A percentile compares a stretch with the other conserved stretches of the same genome.
These are phyloP conservation scores for Solanum hybrid DNA, from an alignment of 305 asterid genomes.

Conservation along the genomic window DNA sequence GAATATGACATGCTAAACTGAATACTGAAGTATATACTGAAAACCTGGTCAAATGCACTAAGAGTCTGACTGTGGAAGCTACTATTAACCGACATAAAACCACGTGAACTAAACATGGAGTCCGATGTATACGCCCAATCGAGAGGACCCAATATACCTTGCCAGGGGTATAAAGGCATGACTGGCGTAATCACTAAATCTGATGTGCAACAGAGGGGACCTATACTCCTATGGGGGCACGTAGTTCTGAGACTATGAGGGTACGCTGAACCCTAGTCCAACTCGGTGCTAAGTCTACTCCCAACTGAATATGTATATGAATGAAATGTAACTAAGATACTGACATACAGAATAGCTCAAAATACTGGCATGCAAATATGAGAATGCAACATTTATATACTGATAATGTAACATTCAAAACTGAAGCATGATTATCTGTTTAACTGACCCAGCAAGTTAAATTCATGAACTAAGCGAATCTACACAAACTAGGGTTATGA, in stretches of 20 bases:
- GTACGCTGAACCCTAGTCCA: background rate
- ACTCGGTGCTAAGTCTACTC: background rate
- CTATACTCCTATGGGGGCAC: background rate
- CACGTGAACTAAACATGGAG: background rate
- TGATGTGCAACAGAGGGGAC: background rate
- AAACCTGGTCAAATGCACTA: background rate
- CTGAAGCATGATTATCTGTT: background rate
- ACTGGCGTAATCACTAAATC: background rate
- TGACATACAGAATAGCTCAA: background rate
- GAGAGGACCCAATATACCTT: background rate
- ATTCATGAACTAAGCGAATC: background rate
- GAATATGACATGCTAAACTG: background rate
- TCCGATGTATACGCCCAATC: background rate
- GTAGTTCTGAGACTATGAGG: background rate
- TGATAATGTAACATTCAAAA: background rate
- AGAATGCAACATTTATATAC: background rate
- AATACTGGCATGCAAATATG: background rate
- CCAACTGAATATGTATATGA: background rate
- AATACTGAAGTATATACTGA: background rate
- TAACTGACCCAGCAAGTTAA: background rate
- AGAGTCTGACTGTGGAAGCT: background rate
- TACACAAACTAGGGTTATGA: background rate
- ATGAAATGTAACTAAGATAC: background rate
- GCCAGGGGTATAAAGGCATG: background rate
- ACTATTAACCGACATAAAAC: background rate